These are phyloP conservation scores for Caryopteris hybrid DNA, from an alignment of 305 asterid species.

Conservation along the genomic window DNA sequence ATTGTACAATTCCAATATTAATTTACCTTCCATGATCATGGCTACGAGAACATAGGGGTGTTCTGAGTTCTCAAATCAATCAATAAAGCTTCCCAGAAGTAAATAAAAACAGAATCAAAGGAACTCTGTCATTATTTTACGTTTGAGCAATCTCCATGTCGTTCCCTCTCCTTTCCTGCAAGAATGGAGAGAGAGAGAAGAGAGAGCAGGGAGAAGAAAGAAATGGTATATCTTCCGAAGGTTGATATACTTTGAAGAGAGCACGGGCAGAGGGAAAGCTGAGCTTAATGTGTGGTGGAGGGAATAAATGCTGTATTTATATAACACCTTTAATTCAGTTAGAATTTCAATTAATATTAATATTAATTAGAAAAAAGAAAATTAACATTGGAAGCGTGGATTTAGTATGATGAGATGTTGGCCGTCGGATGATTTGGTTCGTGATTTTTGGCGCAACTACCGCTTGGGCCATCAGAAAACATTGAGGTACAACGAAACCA, in stretches of 20 bases:
- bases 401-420: slow-evolving; percentile 14
- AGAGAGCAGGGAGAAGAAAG: neutral
- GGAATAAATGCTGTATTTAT: slow-evolving; percentile 47
- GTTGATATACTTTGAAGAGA: slow-evolving; percentile 44
- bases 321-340: slow-evolving; percentile 14
- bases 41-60: slow-evolving; percentile 7
- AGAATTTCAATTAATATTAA: neutral
- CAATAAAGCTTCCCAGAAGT: no score
- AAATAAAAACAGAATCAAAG: neutral
- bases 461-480: slow-evolving; percentile 15
- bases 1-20: neutral
- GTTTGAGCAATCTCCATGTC: slow-evolving; percentile 11
- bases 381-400: no score
- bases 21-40: slow-evolving; percentile 43
- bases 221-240: slow-evolving; percentile 46
- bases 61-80: no score
- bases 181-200: slow-evolving; percentile 21
- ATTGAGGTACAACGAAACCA: slow-evolving; percentile 21
- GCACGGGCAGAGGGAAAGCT: slow-evolving; percentile 27
- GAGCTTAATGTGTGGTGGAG: slow-evolving; percentile 38
- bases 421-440: slow-evolving; percentile 18
- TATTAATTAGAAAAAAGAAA: no score
- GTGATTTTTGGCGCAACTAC: slow-evolving; percentile 40
- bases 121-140: slow-evolving; percentile 9
- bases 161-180: slow-evolving; percentile 28